These are phyloP conservation scores for Acrodontium crateriforme DNA, from an alignment of 2,329 filamentous ascomycete species.

Conservation along the genomic window DNA sequence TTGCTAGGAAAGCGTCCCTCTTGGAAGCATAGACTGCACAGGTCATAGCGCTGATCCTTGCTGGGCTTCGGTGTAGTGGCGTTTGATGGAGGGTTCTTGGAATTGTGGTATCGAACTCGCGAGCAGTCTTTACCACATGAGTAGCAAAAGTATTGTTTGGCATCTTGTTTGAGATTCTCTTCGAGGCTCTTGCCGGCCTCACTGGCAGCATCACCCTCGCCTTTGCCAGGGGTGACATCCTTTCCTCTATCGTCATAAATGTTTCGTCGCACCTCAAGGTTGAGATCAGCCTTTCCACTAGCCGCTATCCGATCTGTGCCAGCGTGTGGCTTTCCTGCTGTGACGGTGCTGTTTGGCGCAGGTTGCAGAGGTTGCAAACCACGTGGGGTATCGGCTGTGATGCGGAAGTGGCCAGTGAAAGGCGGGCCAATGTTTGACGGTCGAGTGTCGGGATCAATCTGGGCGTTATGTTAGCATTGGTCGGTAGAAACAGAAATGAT, in stretches of 20 bases:
- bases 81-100: conserved; percentile 40
- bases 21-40: conserved; percentile 83
- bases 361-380: conserved; percentile 94
- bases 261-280: conserved; percentile 85
- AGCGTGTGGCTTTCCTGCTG: conserved; percentile 45
- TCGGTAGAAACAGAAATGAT: not conserved
- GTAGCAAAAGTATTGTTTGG: conserved; percentile 63
- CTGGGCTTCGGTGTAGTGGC: conserved; percentile 37
- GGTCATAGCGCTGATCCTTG: conserved; percentile 59
- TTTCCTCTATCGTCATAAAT: conserved; percentile 90
- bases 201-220: conserved; percentile 45
- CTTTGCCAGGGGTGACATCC: conserved; percentile 52
- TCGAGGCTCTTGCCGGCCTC: conserved; percentile 54
- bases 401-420: conserved; percentile 93
- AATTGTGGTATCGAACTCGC: conserved; percentile 54
- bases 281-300: conserved; percentile 66
- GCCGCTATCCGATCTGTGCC: conserved; percentile 60
- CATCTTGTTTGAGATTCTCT: conserved; percentile 46
- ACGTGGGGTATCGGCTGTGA: conserved; percentile 88
- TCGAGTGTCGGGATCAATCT: conserved; percentile 93
- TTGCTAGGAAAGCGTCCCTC: conserved; percentile 72
- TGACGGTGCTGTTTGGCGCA: conserved; percentile 54
- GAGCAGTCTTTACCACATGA: conserved; percentile 88
- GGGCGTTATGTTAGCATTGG: conserved; percentile 15
- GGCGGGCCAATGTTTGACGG: conserved; percentile 92